Evolutionary conservation across 768 basidiomycete genomes (phyloP).

Genomic region (Amanita polypyramis): DNA sequence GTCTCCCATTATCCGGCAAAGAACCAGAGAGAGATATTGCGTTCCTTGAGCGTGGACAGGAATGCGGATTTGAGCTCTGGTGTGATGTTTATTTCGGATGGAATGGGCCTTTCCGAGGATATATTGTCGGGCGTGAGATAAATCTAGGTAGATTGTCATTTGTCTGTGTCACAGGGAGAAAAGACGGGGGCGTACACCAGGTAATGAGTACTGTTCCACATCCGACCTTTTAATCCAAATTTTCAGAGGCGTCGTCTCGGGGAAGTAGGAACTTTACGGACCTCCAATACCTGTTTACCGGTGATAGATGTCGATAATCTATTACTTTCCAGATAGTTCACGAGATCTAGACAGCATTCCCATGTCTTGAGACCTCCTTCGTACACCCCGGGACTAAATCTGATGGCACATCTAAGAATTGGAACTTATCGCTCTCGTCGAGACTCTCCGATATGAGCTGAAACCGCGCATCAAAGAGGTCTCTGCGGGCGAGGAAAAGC

Average conservation of each 20-base stretch:
- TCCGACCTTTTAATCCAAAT: slow-evolving; percentile 50
- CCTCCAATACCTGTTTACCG: slow-evolving; percentile 66
- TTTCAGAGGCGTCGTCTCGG: neutral
- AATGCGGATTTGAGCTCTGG: slow-evolving; percentile 58
- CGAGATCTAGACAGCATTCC: slow-evolving; percentile 91
- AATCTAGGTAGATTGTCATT: neutral
- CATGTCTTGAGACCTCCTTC: slow-evolving; percentile 97
- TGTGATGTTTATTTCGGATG: slow-evolving; percentile 57
- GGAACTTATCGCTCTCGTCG: slow-evolving; percentile 27
- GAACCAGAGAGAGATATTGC: slow-evolving; percentile 57
- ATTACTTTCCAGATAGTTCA: slow-evolving; percentile 40
- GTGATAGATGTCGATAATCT: neutral
- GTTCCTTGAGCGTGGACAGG: slow-evolving; percentile 37
- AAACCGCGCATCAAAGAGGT: slow-evolving; percentile 94
- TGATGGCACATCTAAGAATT: slow-evolving; percentile 72
- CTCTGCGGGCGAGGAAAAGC: slow-evolving; percentile 57
- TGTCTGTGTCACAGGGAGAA: neutral
- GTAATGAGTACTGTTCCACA: slow-evolving; percentile 87
- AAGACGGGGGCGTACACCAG: slow-evolving; percentile 55
- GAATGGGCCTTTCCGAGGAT: slow-evolving; percentile 14
- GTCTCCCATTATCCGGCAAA: slow-evolving; percentile 75
- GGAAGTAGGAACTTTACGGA: slow-evolving; percentile 22
- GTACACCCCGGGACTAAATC: slow-evolving; percentile 90
- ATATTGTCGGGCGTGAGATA: too few species aligned
- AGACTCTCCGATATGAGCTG: slow-evolving; percentile 64